Percentiles rank a stretch among this genome's conserved stretches.
Evolutionary conservation across 176 grass and related monocot genomes (phyloP).

Genomic region (Secale cereale): DNA sequence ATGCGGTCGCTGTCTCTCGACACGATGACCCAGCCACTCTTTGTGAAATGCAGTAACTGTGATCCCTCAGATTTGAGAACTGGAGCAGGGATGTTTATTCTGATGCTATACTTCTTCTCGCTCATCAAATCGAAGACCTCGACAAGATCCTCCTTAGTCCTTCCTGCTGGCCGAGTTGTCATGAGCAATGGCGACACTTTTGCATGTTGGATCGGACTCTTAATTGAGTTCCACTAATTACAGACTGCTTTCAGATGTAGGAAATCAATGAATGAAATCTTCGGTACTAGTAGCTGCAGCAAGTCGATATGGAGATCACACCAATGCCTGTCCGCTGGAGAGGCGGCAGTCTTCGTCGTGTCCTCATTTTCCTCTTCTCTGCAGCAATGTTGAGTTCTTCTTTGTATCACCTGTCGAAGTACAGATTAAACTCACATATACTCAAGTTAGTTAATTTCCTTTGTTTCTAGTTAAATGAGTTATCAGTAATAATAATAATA

Average conservation of each 20-base stretch:
- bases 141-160: background rate
- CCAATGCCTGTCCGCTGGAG: background rate
- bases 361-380: background rate
- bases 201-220: background rate
- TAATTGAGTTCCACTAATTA: background rate
- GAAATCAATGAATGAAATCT: conserved; percentile 5
- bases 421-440: background rate
- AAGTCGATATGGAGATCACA: background rate
- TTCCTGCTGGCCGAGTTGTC: background rate
- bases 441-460: background rate
- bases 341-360: background rate
- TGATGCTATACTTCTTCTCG: background rate
- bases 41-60: background rate
- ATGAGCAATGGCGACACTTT: background rate
- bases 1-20: background rate
- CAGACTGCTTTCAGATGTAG: background rate
- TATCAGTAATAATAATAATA: background rate
- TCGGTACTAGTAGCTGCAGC: background rate
- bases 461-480: background rate
- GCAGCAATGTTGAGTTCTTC: background rate
- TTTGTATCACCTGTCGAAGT: background rate
- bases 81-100: background rate
- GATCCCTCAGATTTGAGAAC: background rate
- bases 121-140: background rate
- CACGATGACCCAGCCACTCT: background rate